A percentile compares a stretch with the other conserved stretches of the same genome.
These are phyloP conservation scores for Fusarium longipes DNA, from an alignment of 2,329 filamentous ascomycete genomes.

Conservation along the genomic window DNA sequence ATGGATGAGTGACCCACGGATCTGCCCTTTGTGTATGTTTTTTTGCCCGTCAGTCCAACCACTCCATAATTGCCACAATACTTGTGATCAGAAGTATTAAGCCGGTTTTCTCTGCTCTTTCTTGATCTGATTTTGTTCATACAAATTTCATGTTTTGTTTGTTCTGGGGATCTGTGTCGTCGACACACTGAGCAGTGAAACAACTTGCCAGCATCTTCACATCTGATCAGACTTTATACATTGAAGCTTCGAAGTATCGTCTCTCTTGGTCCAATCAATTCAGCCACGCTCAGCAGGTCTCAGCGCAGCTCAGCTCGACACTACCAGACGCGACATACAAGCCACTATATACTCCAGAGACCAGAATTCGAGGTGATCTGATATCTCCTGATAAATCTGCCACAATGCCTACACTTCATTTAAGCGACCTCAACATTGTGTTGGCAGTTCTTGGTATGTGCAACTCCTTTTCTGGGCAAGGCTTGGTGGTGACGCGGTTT, in stretches of 20 bases:
- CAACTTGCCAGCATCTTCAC: not conserved
- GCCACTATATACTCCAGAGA: conserved; percentile 12
- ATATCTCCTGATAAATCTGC: not conserved
- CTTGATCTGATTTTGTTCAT: not conserved
- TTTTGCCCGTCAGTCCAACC: not conserved
- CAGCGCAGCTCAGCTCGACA: not conserved
- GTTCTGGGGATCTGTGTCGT: not conserved
- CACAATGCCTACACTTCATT: conserved; percentile 51
- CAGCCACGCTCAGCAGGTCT: not conserved
- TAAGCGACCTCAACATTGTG: conserved; percentile 66
- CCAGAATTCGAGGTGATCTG: not conserved
- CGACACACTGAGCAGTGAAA: not conserved
- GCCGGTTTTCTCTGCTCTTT: not conserved
- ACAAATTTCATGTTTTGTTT: conserved; percentile 1
- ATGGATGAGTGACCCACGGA: not conserved
- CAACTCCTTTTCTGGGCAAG: not conserved
- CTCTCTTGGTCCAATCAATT: not conserved
- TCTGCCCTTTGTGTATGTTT: not conserved
- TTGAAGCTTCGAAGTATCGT: not conserved
- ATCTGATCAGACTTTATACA: no score
- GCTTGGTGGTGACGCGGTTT: not conserved
- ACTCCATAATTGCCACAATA: not conserved
- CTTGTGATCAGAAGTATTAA: not conserved
- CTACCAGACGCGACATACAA: not conserved
- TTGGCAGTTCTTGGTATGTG: conserved; percentile 57